Evolutionary conservation across 441 rosid species (phyloP).

Genomic region (Populus trichocarpa): DNA sequence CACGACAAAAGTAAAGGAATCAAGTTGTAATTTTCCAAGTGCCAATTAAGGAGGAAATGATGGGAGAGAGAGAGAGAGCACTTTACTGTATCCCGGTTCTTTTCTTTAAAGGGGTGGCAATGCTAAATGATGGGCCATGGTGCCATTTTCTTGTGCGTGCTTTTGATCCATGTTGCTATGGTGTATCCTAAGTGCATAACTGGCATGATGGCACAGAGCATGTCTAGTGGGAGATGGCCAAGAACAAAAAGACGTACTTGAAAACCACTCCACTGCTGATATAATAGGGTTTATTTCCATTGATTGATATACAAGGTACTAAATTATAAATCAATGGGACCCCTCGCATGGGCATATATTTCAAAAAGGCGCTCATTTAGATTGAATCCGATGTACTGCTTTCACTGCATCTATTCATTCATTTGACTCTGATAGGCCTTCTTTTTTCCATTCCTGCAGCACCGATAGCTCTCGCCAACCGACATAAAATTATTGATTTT

Average conservation of each 20-base stretch:
- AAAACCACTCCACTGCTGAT: background rate
- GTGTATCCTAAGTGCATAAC: background rate
- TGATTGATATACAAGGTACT: background rate
- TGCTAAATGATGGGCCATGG: background rate
- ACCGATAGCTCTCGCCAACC: background rate
- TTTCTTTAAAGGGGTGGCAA: background rate
- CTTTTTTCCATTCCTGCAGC: background rate
- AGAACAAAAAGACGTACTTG: background rate
- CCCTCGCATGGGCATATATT: background rate
- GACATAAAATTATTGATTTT: background rate
- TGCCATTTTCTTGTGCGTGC: background rate
- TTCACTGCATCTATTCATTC: background rate
- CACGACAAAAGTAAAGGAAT: background rate
- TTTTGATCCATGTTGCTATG: background rate
- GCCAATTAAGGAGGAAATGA: background rate
- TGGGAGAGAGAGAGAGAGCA: background rate
- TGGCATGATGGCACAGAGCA: background rate
- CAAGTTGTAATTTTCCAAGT: background rate
- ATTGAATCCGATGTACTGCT: background rate
- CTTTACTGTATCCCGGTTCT: background rate
- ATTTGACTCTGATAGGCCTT: background rate
- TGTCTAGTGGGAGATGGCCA: background rate
- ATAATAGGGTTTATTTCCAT: background rate
- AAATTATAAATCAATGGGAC: background rate
- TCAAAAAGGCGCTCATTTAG: background rate